These are phyloP conservation scores for Naegleria gruberi DNA, from an alignment of 208 protist genomes.

Conservation along the genomic window DNA sequence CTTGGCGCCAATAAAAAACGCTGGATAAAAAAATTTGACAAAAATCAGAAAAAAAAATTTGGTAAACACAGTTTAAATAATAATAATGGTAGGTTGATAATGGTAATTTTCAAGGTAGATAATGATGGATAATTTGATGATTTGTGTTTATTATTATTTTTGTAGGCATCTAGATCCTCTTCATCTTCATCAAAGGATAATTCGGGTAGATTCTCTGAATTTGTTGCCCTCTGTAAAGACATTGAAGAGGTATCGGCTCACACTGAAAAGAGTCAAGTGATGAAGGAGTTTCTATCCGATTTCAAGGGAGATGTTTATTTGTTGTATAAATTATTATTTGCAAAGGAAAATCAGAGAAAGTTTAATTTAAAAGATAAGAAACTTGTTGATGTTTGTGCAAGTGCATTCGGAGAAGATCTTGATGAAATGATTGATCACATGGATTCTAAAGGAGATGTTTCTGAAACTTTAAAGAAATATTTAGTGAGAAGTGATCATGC, in stretches of 20 bases:
- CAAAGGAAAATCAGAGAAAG: constrained; percentile 54
- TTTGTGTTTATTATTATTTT: too few species aligned
- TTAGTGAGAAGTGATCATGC: constrained; percentile 33
- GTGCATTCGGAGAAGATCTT: constrained; percentile 37
- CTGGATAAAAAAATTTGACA: too few species aligned
- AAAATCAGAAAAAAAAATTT: too few species aligned
- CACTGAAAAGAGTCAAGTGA: constrained; percentile 54
- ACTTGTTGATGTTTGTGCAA: constrained; percentile 53
- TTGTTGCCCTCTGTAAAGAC: constrained; percentile 50
- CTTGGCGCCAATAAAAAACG: too few species aligned
- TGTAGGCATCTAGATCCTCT: too few species aligned
- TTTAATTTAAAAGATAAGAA: constrained; percentile 67
- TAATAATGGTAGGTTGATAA: too few species aligned
- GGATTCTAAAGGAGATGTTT: constrained; percentile 54
- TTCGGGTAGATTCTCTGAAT: constrained; percentile 24
- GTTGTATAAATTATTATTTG: constrained; percentile 54
- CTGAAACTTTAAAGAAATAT: constrained; percentile 44
- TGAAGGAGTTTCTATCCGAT: constrained; percentile 48
- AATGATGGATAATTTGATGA: too few species aligned
- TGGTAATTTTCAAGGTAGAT: too few species aligned
- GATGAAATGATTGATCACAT: constrained; percentile 48
- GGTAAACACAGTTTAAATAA: too few species aligned
- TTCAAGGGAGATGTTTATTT: constrained; percentile 53
- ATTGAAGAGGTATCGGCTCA: constrained; percentile 49
- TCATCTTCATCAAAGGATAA: background rate